A percentile compares a stretch with the other conserved stretches of the same genome.
Conservation (phyloP, 345 rosid species). For the Fremontodendron californicum region DNA sequence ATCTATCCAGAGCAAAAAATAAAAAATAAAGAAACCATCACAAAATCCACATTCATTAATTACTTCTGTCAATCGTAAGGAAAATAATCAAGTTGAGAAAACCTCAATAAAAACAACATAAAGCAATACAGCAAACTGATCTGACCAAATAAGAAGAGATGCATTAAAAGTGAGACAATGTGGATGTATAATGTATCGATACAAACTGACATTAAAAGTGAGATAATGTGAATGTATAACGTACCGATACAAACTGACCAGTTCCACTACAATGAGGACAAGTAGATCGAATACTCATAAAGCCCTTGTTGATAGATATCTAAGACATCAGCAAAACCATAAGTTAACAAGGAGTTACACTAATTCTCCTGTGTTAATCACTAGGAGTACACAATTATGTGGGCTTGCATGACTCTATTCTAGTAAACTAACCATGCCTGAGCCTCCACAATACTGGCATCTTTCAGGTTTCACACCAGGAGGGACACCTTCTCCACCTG, state of each 20-base stretch:
- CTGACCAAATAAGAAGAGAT: background rate
- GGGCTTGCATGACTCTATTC: background rate
- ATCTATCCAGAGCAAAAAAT: too few relatives aligned
- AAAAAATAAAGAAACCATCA: background rate
- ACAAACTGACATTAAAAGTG: conserved; percentile 41
- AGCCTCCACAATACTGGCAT: conserved; percentile 78
- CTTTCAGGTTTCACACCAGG: conserved; percentile 88
- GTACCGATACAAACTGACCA: conserved; percentile 70
- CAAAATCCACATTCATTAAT: background rate
- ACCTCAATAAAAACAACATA: background rate
- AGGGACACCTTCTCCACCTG: conserved; percentile 95
- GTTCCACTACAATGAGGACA: conserved; percentile 79
- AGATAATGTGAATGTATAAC: conserved; percentile 11
- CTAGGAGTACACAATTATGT: background rate
- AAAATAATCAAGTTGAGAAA: background rate
- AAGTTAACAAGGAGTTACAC: background rate
- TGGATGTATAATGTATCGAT: conserved; percentile 44
- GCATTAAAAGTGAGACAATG: background rate
- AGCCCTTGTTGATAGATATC: conserved; percentile 55
- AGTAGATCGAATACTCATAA: conserved; percentile 60
- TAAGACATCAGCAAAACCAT: conserved; percentile 24
- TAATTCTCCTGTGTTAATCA: background rate
- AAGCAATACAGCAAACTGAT: background rate
- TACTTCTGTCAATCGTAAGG: background rate
- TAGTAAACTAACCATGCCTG: conserved; percentile 68